These are phyloP conservation scores for Protea cynaroides DNA, from an alignment of 164 flowering plant genomes.

Conservation along the genomic window DNA sequence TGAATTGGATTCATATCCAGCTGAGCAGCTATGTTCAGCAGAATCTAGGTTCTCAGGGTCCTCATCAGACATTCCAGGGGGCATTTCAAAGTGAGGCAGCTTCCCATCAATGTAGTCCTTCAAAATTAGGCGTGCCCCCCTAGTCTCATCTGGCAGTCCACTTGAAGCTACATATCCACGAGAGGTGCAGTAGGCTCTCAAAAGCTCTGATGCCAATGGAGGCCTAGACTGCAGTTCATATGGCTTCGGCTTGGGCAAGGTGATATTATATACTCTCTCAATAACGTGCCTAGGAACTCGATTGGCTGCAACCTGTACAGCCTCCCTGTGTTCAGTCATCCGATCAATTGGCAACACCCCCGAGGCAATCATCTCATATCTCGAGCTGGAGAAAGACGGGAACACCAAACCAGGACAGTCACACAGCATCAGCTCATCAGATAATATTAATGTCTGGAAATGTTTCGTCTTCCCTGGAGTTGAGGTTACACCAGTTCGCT, in stretches of 20 bases:
- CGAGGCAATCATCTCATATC: constrained; percentile 88
- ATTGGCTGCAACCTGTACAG: constrained; percentile 80
- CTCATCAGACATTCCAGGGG: constrained; percentile 45
- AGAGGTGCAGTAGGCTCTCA: constrained; percentile 78
- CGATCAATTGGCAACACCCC: constrained; percentile 92
- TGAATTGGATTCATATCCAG: constrained; percentile 22
- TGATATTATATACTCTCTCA: constrained; percentile 66
- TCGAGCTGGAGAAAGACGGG: constrained; percentile 92
- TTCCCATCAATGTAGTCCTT: constrained; percentile 92
- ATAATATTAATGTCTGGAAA: constrained; percentile 85
- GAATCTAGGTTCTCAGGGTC: constrained; percentile 19
- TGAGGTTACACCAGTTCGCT: constrained; percentile 86
- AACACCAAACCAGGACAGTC: constrained; percentile 97
- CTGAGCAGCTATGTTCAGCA: constrained; percentile 11
- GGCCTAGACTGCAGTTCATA: constrained; percentile 77
- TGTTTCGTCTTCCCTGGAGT: constrained; percentile 99
- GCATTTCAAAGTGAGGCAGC: constrained; percentile 73
- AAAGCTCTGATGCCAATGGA: constrained; percentile 68
- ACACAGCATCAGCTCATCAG: constrained; percentile 75
- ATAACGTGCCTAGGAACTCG: constrained; percentile 58
- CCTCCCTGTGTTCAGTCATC: constrained; percentile 87
- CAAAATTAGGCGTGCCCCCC: constrained; percentile 73
- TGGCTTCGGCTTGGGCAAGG: constrained; percentile 75
- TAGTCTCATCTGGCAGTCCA: constrained; percentile 93
- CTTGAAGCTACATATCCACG: constrained; percentile 84